These are phyloP conservation scores for Calamus simplicifolius DNA, from an alignment of 176 grass and related monocot species.

Conservation along the genomic window DNA sequence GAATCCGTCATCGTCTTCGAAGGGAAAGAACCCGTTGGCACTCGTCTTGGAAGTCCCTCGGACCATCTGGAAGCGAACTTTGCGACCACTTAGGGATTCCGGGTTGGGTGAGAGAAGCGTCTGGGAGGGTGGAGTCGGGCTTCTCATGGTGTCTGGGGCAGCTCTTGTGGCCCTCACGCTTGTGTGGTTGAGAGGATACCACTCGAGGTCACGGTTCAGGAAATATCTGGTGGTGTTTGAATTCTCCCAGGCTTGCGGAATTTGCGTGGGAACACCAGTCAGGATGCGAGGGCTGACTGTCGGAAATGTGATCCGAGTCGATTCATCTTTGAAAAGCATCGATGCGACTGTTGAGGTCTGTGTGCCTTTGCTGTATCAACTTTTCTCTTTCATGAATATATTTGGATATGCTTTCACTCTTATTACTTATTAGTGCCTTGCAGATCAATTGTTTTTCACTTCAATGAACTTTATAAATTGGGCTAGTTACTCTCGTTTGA, in stretches of 20 bases:
- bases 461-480: too few relatives aligned
- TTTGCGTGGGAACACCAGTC: conserved; percentile 92
- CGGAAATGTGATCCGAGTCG: conserved; percentile 73
- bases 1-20: conserved; percentile 4
- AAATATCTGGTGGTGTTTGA: conserved; percentile 77
- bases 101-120: conserved; percentile 82
- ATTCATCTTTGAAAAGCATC: conserved; percentile 81
- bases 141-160: conserved; percentile 91
- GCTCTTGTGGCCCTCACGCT: conserved; percentile 60
- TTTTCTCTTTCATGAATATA: not conserved
- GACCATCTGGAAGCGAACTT: conserved; percentile 51
- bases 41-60: conserved; percentile 28
- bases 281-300: conserved; percentile 86
- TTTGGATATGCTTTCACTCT: too few relatives aligned
- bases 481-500: too few relatives aligned
- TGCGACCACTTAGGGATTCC: conserved; percentile 73
- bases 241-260: conserved; percentile 80
- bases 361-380: not conserved
- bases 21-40: conserved; percentile 18
- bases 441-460: too few relatives aligned
- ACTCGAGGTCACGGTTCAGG: conserved; percentile 66
- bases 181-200: conserved; percentile 76
- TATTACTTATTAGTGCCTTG: too few relatives aligned
- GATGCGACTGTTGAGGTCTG: conserved; percentile 73
- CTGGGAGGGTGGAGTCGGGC: conserved; percentile 95